Percentiles rank a stretch among this genome's conserved stretches.
phyloP scores from a whole-genome alignment of 2,329 filamentous ascomycete species.

The Neopestalotiopsis clavispora region DNA sequence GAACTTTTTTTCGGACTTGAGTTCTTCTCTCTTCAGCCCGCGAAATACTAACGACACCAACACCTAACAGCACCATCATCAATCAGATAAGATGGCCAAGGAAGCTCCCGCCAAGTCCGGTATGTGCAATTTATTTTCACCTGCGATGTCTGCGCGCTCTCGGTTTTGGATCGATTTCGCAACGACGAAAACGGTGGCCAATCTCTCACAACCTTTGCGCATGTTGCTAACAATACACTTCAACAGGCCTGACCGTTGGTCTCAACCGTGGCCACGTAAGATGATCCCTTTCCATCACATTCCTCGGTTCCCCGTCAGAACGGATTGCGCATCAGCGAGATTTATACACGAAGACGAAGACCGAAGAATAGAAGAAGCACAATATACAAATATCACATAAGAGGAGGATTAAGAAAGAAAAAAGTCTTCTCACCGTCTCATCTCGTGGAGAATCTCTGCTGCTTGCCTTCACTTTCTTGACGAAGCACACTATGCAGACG shows the following conservation, averaged over 20 bases:
- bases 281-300: slow-evolving; percentile 27
- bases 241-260: slow-evolving; percentile 56
- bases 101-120: slow-evolving; percentile 60
- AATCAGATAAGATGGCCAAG: slow-evolving; percentile 56
- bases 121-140: background rate
- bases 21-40: slow-evolving; percentile 20
- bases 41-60: slow-evolving; percentile 31
- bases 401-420: slow-evolving; percentile 18
- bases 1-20: slow-evolving; percentile 21
- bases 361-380: background rate
- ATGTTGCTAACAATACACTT: slow-evolving; percentile 26
- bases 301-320: background rate
- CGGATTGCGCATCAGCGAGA: background rate
- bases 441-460: slow-evolving; percentile 77
- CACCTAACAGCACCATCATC: slow-evolving; percentile 34
- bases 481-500: slow-evolving; percentile 51
- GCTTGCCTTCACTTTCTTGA: slow-evolving; percentile 35
- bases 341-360: slow-evolving; percentile 3
- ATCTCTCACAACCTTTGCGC: background rate
- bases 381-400: slow-evolving; percentile 4
- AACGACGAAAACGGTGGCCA: background rate
- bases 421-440: slow-evolving; percentile 57
- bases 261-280: slow-evolving; percentile 70
- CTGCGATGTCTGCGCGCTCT: background rate
- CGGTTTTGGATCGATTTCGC: background rate